These are phyloP conservation scores for Candida awuae DNA, from an alignment of 805 yeast genomes.

Conservation along the genomic window DNA sequence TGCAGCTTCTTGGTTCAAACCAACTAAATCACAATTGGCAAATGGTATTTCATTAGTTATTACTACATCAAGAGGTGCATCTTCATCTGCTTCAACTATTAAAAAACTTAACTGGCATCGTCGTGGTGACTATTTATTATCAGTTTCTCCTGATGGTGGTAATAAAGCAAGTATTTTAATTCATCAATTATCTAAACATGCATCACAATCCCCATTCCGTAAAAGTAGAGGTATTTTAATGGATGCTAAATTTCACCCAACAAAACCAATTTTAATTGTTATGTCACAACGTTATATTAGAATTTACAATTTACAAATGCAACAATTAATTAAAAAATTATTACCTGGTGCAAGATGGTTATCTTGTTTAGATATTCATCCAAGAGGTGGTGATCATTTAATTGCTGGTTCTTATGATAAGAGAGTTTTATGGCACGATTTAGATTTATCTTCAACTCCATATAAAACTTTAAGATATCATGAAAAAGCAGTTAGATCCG, in stretches of 20 bases:
- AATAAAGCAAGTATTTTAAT: constrained; percentile 76
- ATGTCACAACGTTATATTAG: constrained; percentile 90
- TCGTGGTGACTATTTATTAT: constrained; percentile 92
- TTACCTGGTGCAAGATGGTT: constrained; percentile 96
- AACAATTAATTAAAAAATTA: constrained; percentile 72
- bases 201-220: constrained; percentile 91
- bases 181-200: constrained; percentile 90
- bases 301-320: constrained; percentile 84
- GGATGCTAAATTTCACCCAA: constrained; percentile 96
- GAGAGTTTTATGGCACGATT: constrained; percentile 94
- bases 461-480: constrained; percentile 94
- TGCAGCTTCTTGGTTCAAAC: constrained; percentile 78
- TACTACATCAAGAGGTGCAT: constrained; percentile 36
- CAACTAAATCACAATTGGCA: constrained; percentile 49
- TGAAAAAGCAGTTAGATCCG: constrained; percentile 85
- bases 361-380: constrained; percentile 85
- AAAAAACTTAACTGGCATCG: constrained; percentile 92
- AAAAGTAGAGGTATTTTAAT: constrained; percentile 89
- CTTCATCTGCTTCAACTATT: constrained; percentile 47
- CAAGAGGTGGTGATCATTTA: constrained; percentile 85
- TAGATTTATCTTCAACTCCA: constrained; percentile 82
- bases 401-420: constrained; percentile 90
- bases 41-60: constrained; percentile 70
- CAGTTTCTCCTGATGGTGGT: constrained; percentile 91
- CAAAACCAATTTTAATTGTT: constrained; percentile 87